Conservation (phyloP, 192 early-diverging fungal genomes). For the Backusella morwellensis region DNA sequence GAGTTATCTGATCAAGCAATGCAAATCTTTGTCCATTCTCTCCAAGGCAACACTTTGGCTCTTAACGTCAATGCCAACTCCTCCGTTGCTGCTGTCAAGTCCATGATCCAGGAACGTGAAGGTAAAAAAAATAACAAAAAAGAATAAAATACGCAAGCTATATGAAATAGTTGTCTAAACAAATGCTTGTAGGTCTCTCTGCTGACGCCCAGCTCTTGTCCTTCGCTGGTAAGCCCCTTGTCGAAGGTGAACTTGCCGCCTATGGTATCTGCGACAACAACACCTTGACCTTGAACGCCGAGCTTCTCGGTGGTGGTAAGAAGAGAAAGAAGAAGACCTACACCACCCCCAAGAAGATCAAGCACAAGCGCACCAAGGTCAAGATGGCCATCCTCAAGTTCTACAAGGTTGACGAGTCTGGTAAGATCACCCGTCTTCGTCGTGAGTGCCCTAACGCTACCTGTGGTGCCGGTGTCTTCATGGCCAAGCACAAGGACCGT, state of each 20-base stretch:
- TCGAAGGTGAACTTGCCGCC: constrained; percentile 44
- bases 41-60: constrained; percentile 59
- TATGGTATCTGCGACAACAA: constrained; percentile 66
- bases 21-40: constrained; percentile 66
- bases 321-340: constrained; percentile 99
- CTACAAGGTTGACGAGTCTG: constrained; percentile 98
- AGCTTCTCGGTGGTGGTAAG: constrained; percentile 87
- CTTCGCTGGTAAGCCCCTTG: constrained; percentile 48
- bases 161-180: too few relatives aligned
- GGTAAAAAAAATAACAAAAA: constrained; percentile 19
- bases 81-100: constrained; percentile 53
- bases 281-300: constrained; percentile 70
- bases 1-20: constrained; percentile 53
- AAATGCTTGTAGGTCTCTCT: constrained; percentile 46
- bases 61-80: constrained; percentile 49
- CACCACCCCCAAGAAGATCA: constrained; percentile 99
- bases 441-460: constrained; percentile 96
- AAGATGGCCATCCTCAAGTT: constrained; percentile 98
- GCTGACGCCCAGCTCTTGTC: constrained; percentile 56
- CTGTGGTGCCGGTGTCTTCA: constrained; percentile 99
- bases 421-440: constrained; percentile 97
- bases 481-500: constrained; percentile 97
- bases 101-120: constrained; percentile 52
- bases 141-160: neutral
- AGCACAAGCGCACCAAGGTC: constrained; percentile 99